Evolutionary conservation across 1,284 basidiomycete genomes (phyloP).

Genomic region (Heterobasidion irregulare): DNA sequence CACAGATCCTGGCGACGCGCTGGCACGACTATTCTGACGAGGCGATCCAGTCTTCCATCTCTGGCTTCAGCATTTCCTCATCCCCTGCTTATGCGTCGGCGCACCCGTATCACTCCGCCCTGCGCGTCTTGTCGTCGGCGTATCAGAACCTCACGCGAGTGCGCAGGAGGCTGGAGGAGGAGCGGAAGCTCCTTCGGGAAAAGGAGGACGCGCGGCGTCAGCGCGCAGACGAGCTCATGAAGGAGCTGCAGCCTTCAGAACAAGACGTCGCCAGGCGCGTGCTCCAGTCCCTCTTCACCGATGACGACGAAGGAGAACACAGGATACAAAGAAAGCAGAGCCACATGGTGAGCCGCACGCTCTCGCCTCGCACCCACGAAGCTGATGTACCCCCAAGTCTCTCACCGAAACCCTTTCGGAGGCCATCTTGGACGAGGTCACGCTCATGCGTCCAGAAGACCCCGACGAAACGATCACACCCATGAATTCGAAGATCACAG

Average conservation of each 20-base stretch:
- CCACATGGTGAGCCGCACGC: slow-evolving; percentile 33
- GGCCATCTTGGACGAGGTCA: slow-evolving; percentile 59
- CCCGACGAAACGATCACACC: slow-evolving; percentile 5
- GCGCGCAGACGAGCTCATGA: slow-evolving; percentile 43
- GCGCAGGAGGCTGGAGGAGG: slow-evolving; percentile 55
- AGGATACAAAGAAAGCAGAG: slow-evolving; percentile 48
- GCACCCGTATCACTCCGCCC: slow-evolving; percentile 58
- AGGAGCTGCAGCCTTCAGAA: slow-evolving; percentile 51
- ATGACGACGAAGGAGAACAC: slow-evolving; percentile 48
- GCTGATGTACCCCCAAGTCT: slow-evolving; percentile 33
- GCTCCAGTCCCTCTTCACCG: slow-evolving; percentile 57
- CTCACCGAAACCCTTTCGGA: slow-evolving; percentile 63
- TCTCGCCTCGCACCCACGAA: slow-evolving; percentile 1
- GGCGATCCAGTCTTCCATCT: slow-evolving; percentile 53
- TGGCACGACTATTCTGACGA: slow-evolving; percentile 72
- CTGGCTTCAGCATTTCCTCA: slow-evolving; percentile 30
- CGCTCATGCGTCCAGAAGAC: slow-evolving; percentile 3
- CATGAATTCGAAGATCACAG: slow-evolving; percentile 7
- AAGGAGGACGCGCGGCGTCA: slow-evolving; percentile 43
- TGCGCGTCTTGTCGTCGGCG: slow-evolving; percentile 64
- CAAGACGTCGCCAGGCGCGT: slow-evolving; percentile 56
- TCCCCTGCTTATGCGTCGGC: slow-evolving; percentile 34
- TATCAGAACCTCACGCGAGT: slow-evolving; percentile 46
- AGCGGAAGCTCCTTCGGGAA: slow-evolving; percentile 39
- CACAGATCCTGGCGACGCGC: slow-evolving; percentile 46